Evolutionary conservation across 495 filamentous ascomycete species (phyloP), one percentile per base, ranked within the genome.

Genomic region (Lophium mytilinum): DNA sequence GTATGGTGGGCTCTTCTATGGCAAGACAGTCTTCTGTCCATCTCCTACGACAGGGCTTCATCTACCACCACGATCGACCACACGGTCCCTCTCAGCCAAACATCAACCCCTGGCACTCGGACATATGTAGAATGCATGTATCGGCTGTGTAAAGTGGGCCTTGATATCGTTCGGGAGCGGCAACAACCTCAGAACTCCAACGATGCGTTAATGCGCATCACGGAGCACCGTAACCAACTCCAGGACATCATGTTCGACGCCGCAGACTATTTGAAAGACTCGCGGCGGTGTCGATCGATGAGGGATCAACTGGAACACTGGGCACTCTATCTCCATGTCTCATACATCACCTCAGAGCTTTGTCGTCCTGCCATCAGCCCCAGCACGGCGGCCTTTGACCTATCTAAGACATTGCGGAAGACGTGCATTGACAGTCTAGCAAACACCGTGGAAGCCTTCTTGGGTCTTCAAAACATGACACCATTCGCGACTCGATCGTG

Each of bases 361-460:
- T 82, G 78, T 65, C 77, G 80, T 39, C 79, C 79, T 50, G 75
- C 80, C 45, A 74, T 84, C 58, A 80, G 78, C 52, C 74, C 76
- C 11, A 73, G 74, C 46, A 68, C 73, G 42, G 30, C 68, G 10
- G 63, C 66, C 33, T 69, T 75, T 30, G 69, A 76, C 15, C 56
- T 68, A 9, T 70, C 68, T 5, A 67, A 72, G 14, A 68, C 69
- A 9, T 73, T 83, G 65, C 74, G 76, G 6, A 65, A 67, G 21
- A 73, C 76, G 30, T 87, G 83, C 70, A 83, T 85, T 60, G 67
- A 73, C 24, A 84, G 82, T 63, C 65, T 87, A 9, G 76, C 78
- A 7, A 83, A 85, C 64, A 85, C 82, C 10, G 80, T 87, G 1
- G 77, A 83, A 58, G 83, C 84, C 70, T 87, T 85, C 66, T 71